A percentile compares a stretch with the other conserved stretches of the same genome.
These are phyloP conservation scores for Turnera subulata DNA, from an alignment of 345 rosid species.

Conservation along the genomic window DNA sequence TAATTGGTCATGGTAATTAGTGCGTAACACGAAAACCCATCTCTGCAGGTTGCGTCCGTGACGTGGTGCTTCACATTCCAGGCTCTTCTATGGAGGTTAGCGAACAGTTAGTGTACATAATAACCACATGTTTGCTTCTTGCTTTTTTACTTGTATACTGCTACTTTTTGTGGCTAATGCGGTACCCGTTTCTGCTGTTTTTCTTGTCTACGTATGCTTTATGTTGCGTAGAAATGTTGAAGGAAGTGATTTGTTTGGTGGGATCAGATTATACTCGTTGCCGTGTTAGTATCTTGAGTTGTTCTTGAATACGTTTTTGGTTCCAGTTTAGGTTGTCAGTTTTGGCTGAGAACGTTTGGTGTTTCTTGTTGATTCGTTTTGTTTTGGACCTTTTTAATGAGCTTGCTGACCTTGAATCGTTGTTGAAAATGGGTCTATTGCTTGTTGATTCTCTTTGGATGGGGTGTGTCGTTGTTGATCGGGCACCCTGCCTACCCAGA, in stretches of 20 bases:
- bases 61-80: conserved; percentile 33
- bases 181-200: neutral
- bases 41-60: conserved; percentile 30
- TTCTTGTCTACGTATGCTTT: too few species aligned
- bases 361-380: conserved; percentile 14
- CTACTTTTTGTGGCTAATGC: conserved; percentile 21
- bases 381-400: neutral
- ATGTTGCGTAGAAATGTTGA: too few species aligned
- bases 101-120: neutral
- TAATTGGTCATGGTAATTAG: conserved; percentile 1
- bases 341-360: neutral
- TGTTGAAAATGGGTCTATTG: too few species aligned
- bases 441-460: too few species aligned
- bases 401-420: neutral
- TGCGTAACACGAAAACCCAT: conserved; percentile 34
- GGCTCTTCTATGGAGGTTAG: conserved; percentile 28
- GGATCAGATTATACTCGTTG: too few species aligned
- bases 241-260: too few species aligned
- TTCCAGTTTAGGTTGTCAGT: conserved; percentile 1
- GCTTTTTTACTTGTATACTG: conserved; percentile 14
- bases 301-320: too few species aligned
- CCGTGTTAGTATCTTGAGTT: neutral
- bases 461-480: too few species aligned
- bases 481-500: too few species aligned
- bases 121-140: neutral